Conservation (phyloP, 805 yeast species). For the Brettanomyces sp. region DNA sequence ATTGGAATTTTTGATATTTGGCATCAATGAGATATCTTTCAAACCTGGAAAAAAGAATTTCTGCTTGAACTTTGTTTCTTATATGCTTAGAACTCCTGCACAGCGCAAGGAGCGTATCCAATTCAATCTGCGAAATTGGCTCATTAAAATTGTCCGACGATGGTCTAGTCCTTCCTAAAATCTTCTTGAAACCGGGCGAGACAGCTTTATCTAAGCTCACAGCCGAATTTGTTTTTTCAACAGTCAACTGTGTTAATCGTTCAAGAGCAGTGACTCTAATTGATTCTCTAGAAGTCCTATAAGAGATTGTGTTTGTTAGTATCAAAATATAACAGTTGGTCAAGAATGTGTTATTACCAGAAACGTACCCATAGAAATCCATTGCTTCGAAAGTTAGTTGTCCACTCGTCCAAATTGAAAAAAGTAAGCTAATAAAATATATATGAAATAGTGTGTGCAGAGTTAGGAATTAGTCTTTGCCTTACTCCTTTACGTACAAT, state of each 20-base stretch:
- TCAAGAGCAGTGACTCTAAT: conserved; percentile 29
- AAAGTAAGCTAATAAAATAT: too few relatives aligned
- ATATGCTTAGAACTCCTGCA: conserved; percentile 34
- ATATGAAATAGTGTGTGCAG: too few relatives aligned
- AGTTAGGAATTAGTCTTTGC: too few relatives aligned
- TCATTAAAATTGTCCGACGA: conserved; percentile 7
- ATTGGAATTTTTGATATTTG: conserved; percentile 31
- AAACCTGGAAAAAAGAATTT: conserved; percentile 34
- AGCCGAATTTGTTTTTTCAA: conserved; percentile 11
- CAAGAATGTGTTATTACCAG: not conserved
- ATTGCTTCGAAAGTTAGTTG: not conserved
- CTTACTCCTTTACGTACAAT: too few relatives aligned
- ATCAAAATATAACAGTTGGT: not conserved
- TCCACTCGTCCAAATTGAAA: too few relatives aligned
- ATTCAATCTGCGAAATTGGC: conserved; percentile 24
- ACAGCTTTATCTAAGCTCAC: conserved; percentile 14
- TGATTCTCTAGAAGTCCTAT: conserved; percentile 26
- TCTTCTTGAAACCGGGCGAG: conserved; percentile 15
- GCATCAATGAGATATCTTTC: conserved; percentile 36
- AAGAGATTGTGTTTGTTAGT: not conserved
- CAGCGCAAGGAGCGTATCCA: conserved; percentile 48
- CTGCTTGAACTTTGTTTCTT: conserved; percentile 31
- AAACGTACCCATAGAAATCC: not conserved
- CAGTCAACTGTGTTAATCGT: conserved; percentile 26
- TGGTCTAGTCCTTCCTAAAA: conserved; percentile 12